Conservation (phyloP, 1,284 basidiomycete species). For the Paramarasmius palmivorus region DNA sequence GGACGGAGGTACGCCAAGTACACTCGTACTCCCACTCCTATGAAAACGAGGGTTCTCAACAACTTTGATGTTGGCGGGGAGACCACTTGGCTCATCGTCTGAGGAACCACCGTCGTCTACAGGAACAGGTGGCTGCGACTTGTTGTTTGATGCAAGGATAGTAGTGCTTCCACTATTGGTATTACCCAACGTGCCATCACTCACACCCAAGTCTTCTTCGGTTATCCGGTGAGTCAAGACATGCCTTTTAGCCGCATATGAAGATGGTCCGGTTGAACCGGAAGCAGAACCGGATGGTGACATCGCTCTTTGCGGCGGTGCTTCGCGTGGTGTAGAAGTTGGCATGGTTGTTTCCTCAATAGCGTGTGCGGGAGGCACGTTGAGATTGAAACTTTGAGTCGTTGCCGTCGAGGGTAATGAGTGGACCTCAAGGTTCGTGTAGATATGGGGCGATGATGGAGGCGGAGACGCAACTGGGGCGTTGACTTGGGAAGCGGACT, state of each 20-base stretch:
- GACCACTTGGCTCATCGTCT: slow-evolving; percentile 25
- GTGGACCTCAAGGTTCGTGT: slow-evolving; percentile 5
- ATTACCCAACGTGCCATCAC: neutral
- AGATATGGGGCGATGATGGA: slow-evolving; percentile 17
- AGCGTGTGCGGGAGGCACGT: slow-evolving; percentile 59
- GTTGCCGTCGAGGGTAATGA: slow-evolving; percentile 1
- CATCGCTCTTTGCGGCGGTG: no score
- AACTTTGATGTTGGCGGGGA: slow-evolving; percentile 39
- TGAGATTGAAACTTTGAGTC: slow-evolving; percentile 17
- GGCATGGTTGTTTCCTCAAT: slow-evolving; percentile 47
- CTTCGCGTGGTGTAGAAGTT: slow-evolving; percentile 19
- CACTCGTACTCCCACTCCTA: slow-evolving; percentile 14
- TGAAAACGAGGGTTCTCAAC: slow-evolving; percentile 63
- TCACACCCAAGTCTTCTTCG: slow-evolving; percentile 36
- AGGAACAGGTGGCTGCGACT: slow-evolving; percentile 25
- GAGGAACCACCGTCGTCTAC: slow-evolving; percentile 22
- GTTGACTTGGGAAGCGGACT: slow-evolving; percentile 61
- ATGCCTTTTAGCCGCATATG: slow-evolving; percentile 18
- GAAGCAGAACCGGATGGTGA: slow-evolving; percentile 9
- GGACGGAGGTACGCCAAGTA: slow-evolving; percentile 13
- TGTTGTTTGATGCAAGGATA: neutral
- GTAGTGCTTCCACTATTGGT: no score
- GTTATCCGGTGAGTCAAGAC: slow-evolving; percentile 42
- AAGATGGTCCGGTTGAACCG: slow-evolving; percentile 12
- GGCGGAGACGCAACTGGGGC: slow-evolving; percentile 11